These are phyloP conservation scores for Dothistroma pini DNA, from an alignment of 2,329 filamentous ascomycete species.

Conservation along the genomic window DNA sequence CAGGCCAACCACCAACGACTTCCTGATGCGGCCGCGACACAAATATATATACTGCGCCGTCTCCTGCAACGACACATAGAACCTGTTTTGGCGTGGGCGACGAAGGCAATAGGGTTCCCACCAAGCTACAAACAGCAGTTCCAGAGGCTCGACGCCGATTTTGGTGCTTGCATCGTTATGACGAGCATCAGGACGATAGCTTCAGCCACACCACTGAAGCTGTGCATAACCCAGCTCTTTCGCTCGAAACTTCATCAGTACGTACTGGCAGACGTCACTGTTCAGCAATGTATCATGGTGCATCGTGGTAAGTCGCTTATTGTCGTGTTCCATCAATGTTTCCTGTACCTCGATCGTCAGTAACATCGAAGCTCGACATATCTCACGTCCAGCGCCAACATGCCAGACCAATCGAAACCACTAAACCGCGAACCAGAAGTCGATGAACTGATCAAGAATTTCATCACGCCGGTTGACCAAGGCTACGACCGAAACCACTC, in stretches of 20 bases:
- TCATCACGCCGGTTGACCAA: conserved; percentile 45
- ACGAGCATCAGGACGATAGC: not conserved
- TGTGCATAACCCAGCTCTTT: not conserved
- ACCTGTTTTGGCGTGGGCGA: not conserved
- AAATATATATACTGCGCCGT: not conserved
- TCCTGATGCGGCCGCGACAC: not conserved
- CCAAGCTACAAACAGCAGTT: not conserved
- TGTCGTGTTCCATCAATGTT: too few species aligned
- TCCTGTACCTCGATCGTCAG: too few species aligned
- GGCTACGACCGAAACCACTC: conserved; percentile 51
- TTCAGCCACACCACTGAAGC: not conserved
- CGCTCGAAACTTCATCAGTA: too few species aligned
- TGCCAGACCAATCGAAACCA: conserved; percentile 31
- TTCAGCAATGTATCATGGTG: not conserved
- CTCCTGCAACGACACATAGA: not conserved
- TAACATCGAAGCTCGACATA: too few species aligned
- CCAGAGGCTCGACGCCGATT: not conserved
- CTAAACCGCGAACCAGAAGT: conserved; percentile 49
- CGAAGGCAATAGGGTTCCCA: not conserved
- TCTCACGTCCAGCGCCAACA: not conserved
- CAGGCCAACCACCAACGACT: not conserved
- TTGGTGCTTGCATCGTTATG: not conserved
- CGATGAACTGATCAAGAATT: conserved; percentile 45
- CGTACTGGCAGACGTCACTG: not conserved
- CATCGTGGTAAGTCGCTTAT: too few species aligned